phyloP scores from a whole-genome alignment of 129 eudicot species.

The Ambrosia trifida region DNA sequence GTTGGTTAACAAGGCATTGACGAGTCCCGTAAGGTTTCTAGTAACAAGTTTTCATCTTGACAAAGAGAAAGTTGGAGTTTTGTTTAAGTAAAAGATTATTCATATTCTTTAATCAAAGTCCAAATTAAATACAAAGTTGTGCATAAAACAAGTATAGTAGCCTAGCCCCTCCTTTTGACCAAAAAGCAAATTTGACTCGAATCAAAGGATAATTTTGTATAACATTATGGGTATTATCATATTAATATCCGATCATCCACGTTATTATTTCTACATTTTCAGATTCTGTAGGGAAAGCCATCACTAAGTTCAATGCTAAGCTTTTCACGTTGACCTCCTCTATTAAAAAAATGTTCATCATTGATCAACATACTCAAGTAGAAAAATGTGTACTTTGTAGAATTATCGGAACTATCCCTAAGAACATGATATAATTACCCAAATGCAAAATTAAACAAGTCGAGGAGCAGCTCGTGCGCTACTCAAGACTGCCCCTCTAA shows the following conservation, averaged over 20 bases:
- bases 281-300: not conserved
- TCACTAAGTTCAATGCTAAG: constrained; percentile 17
- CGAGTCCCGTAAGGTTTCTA: too few relatives aligned
- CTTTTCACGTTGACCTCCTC: constrained; percentile 16
- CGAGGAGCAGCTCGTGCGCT: too few relatives aligned
- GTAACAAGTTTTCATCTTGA: too few relatives aligned
- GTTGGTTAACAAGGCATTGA: too few relatives aligned
- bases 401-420: not conserved
- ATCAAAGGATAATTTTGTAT: constrained; percentile 36
- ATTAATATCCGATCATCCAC: constrained; percentile 21
- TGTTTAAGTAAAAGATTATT: constrained; percentile 36
- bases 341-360: not conserved
- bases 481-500: too few relatives aligned
- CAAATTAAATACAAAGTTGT: constrained; percentile 29
- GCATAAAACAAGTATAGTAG: constrained; percentile 27
- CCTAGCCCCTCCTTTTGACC: constrained; percentile 37
- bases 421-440: constrained; percentile 3
- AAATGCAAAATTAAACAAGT: not conserved
- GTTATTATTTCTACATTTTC: constrained; percentile 20
- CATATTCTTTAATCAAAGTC: constrained; percentile 32
- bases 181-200: constrained; percentile 37
- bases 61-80: constrained; percentile 23
- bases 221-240: constrained; percentile 31
- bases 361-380: not conserved
- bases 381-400: not conserved